These are phyloP conservation scores for Berberis thunbergii DNA, from an alignment of 164 flowering plant species.

Conservation along the genomic window DNA sequence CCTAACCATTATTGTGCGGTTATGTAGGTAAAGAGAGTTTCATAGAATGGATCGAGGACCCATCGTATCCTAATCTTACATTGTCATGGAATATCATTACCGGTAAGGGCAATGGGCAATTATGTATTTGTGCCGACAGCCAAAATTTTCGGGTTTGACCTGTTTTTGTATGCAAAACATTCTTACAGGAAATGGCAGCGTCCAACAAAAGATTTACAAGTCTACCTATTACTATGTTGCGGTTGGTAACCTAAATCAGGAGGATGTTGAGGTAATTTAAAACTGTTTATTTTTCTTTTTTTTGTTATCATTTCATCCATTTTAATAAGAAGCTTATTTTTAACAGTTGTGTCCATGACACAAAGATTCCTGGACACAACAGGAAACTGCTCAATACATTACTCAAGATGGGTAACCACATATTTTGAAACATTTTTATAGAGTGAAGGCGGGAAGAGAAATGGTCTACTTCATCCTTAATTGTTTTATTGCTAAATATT, in stretches of 20 bases:
- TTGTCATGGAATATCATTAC: slow-evolving; percentile 63
- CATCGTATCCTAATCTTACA: slow-evolving; percentile 58
- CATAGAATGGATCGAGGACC: slow-evolving; percentile 56
- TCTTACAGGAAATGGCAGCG: slow-evolving; percentile 48
- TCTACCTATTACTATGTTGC: slow-evolving; percentile 58
- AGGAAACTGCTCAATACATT: too few relatives aligned
- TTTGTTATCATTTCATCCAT: too few relatives aligned
- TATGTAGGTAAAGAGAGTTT: slow-evolving; percentile 62
- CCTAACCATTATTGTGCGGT: neutral
- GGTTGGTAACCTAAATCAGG: slow-evolving; percentile 46
- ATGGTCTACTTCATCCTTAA: too few relatives aligned
- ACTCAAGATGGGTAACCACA: too few relatives aligned
- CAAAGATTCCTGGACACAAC: too few relatives aligned
- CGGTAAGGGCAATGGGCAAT: slow-evolving; percentile 28
- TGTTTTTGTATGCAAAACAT: neutral
- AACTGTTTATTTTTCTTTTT: neutral
- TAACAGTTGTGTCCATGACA: too few relatives aligned
- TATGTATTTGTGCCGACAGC: too few relatives aligned
- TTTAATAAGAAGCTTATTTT: too few relatives aligned
- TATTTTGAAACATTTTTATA: too few relatives aligned
- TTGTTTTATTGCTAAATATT: too few relatives aligned
- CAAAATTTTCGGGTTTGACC: too few relatives aligned
- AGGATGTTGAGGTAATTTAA: slow-evolving; percentile 42
- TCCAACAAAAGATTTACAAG: slow-evolving; percentile 35
- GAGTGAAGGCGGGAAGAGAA: too few relatives aligned